A percentile compares a stretch with the other conserved stretches of the same genome.
These are phyloP conservation scores for Terfezia boudieri DNA, from an alignment of 495 filamentous ascomycete species.

Conservation along the genomic window DNA sequence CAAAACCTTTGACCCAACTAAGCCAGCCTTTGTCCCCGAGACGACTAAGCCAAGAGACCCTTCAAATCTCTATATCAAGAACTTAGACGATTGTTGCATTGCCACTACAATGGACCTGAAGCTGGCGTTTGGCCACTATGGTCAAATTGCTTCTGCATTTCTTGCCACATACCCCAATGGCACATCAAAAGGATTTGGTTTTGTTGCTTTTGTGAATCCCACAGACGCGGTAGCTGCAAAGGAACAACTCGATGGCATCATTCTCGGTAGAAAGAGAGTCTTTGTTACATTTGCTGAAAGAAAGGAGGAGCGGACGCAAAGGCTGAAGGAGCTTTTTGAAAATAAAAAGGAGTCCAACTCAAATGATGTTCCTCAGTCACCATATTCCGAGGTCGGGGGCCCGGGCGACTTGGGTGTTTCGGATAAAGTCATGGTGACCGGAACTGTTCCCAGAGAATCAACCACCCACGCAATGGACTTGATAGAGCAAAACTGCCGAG, in stretches of 20 bases:
- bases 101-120: constrained; percentile 26
- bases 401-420: background rate
- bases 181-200: constrained; percentile 93
- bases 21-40: constrained; percentile 9
- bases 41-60: constrained; percentile 14
- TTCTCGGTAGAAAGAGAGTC: constrained; percentile 17
- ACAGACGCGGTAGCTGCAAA: constrained; percentile 71
- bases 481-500: background rate
- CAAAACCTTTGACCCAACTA: background rate
- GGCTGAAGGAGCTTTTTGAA: constrained; percentile 9
- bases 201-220: constrained; percentile 87
- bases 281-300: constrained; percentile 18
- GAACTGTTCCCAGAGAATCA: background rate
- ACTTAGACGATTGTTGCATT: constrained; percentile 31
- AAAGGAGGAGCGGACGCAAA: constrained; percentile 18
- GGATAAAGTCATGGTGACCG: background rate
- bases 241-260: constrained; percentile 60
- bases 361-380: background rate
- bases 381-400: background rate
- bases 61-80: constrained; percentile 98
- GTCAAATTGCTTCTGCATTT: constrained; percentile 83
- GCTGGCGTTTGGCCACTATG: constrained; percentile 62
- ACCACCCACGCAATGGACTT: background rate
- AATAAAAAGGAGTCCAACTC: background rate
- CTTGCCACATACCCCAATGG: constrained; percentile 70